phyloP scores from a whole-genome alignment of 305 asterid species.

The Solanum hybrid region DNA sequence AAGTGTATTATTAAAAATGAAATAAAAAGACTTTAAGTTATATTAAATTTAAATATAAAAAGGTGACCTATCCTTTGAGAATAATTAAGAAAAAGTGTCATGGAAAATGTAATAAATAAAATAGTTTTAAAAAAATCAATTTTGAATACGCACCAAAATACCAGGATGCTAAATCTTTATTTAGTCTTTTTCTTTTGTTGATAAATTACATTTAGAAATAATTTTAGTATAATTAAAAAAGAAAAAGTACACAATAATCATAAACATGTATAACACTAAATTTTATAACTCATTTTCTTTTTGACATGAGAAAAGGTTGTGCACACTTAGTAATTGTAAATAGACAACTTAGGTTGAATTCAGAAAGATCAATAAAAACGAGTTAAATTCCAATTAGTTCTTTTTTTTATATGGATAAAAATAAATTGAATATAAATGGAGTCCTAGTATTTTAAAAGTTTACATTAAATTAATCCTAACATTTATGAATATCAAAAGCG shows the following conservation, averaged over 20 bases:
- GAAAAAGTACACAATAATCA: background rate
- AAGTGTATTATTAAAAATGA: background rate
- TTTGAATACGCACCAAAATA: background rate
- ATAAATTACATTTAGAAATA: background rate
- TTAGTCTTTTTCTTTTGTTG: background rate
- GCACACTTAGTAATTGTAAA: background rate
- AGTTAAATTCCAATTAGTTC: too few relatives aligned
- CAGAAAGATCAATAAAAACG: too few relatives aligned
- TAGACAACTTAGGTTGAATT: background rate
- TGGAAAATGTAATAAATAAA: background rate
- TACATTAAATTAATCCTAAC: too few relatives aligned
- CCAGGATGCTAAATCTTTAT: background rate
- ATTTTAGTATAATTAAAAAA: background rate
- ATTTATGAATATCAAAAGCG: background rate
- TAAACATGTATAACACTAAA: background rate
- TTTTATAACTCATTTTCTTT: background rate
- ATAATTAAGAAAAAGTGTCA: background rate
- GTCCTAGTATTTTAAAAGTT: background rate
- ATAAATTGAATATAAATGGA: too few relatives aligned
- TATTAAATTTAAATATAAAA: too few relatives aligned
- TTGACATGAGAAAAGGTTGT: background rate
- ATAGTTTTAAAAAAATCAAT: too few relatives aligned
- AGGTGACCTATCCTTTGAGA: background rate
- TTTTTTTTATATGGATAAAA: too few relatives aligned
- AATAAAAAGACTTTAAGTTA: background rate